Base-by-base conservation (phyloP, 2,329 filamentous ascomycete genomes). In the Mariannaea sp. region DNA sequence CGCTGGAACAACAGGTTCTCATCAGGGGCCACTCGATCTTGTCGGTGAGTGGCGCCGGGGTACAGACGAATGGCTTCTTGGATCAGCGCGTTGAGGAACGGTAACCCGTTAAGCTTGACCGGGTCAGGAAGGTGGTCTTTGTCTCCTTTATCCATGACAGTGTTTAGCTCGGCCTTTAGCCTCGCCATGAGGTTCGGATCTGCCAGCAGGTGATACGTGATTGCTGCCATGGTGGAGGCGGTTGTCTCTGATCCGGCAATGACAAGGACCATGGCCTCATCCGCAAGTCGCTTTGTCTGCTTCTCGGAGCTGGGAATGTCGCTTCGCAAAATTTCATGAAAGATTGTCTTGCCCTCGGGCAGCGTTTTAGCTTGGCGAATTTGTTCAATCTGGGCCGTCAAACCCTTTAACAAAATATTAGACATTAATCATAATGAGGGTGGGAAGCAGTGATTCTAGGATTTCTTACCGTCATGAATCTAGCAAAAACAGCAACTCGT, bases 11-110 rank as follows among this genome's bases (percentile, higher is more conserved):
- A 49, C 6, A 73, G 43, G 16, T 65, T 55, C 4, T 63, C 65
- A 29, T 71, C 64, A 3, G 69, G 68, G 3, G 56, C 68, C 53
- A 57, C 66, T 45, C 58, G 71, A 49, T 47, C 68, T 57, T 62
- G 69, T 49, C 58, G 56, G 62, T 35, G 65, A 32, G 61, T 58
- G 1, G 73, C 68, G 1, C 71, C 73, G 7, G 73, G 75, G 13
- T 73, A 72, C 3, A 79, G 47, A 3, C 77, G 72, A 7, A 78
- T 55, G 0, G 70, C 60, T 55, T 77, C 75, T 27, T 66, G 62
- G 7, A 76, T 68, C 9, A 72, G 57, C 1, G 73, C 74, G 4
- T 70, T 69, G 3, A 80, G 66, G 43, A 71, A 75, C 0, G 70
- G 68, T 1, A 76, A 49, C 26, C 61, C 55, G 43, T 72, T 68